phyloP scores from a whole-genome alignment of 352 stramenopile genomes.

The Phytophthora capsici region DNA sequence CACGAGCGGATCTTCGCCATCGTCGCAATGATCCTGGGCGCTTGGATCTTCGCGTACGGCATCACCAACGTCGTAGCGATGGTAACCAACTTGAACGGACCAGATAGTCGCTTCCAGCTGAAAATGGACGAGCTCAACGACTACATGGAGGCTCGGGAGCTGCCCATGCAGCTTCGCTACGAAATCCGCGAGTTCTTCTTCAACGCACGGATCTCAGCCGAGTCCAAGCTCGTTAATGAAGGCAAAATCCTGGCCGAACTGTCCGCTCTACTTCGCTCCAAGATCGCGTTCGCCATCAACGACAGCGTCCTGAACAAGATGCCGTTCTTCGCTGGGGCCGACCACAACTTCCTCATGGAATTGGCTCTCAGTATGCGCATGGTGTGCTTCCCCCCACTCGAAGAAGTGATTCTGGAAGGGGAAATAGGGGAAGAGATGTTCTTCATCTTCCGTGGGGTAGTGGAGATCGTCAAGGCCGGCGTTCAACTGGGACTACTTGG shows the following conservation, averaged over 20 bases:
- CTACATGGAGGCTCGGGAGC: slow-evolving; percentile 80
- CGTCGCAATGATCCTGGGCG: slow-evolving; percentile 73
- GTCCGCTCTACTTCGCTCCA: slow-evolving; percentile 75
- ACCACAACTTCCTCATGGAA: slow-evolving; percentile 87
- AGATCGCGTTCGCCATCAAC: slow-evolving; percentile 84
- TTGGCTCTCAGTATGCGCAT: slow-evolving; percentile 84
- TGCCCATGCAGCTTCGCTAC: slow-evolving; percentile 74
- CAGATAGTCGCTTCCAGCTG: slow-evolving; percentile 67
- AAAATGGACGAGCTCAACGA: slow-evolving; percentile 84
- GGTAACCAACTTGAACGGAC: slow-evolving; percentile 77
- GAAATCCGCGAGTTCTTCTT: slow-evolving; percentile 88
- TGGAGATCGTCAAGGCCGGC: slow-evolving; percentile 69
- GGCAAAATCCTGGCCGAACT: slow-evolving; percentile 74
- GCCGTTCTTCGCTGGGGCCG: slow-evolving; percentile 77
- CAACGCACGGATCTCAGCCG: slow-evolving; percentile 74
- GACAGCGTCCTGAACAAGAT: slow-evolving; percentile 85
- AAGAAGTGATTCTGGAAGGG: slow-evolving; percentile 83
- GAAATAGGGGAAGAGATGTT: slow-evolving; percentile 89
- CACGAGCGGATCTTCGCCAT: slow-evolving; percentile 75
- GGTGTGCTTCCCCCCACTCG: slow-evolving; percentile 78
- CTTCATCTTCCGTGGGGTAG: slow-evolving; percentile 83
- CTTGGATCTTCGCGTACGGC: slow-evolving; percentile 85
- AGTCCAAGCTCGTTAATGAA: slow-evolving; percentile 77
- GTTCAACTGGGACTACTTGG: slow-evolving; percentile 71
- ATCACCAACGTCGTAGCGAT: slow-evolving; percentile 79